phyloP scores from a whole-genome alignment of 192 early-diverging fungal species.

The Rhizophagus sp. region DNA sequence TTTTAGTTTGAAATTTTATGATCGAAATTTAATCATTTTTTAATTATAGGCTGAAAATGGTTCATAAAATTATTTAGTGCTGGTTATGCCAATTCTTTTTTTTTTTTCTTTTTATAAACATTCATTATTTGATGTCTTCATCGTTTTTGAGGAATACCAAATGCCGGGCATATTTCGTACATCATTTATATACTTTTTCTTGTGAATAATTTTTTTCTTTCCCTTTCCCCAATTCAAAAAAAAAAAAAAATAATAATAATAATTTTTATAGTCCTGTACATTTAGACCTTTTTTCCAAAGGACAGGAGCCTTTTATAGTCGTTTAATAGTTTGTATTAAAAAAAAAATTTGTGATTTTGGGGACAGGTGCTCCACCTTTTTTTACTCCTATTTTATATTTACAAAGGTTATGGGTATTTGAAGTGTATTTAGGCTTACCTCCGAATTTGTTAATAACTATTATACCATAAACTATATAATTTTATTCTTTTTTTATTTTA shows the following conservation, averaged over 20 bases:
- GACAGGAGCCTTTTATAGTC: slow-evolving; percentile 4
- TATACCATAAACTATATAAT: slow-evolving; percentile 5
- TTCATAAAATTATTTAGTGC: not conserved
- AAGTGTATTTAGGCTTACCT: slow-evolving; percentile 1
- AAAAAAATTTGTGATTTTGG: slow-evolving; percentile 9
- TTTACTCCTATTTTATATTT: not conserved
- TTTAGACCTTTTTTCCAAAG: slow-evolving; percentile 13
- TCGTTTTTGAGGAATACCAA: not conserved
- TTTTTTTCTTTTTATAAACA: not conserved
- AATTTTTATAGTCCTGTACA: slow-evolving; percentile 1
- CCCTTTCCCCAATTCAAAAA: not conserved
- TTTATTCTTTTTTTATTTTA: not conserved
- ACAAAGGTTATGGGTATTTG: not conserved
- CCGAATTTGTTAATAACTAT: not conserved
- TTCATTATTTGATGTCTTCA: slow-evolving; percentile 4
- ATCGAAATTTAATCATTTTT: not conserved
- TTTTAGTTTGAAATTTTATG: not conserved
- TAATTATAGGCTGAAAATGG: not conserved
- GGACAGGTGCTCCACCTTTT: slow-evolving; percentile 28
- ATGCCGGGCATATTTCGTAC: not conserved
- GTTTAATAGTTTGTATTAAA: slow-evolving; percentile 18
- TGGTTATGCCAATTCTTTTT: not conserved
- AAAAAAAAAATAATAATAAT: not conserved
- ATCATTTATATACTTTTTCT: slow-evolving; percentile 18
- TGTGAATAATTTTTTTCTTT: slow-evolving; percentile 27